Percentiles rank a stretch among this genome's conserved stretches.
phyloP scores from a whole-genome alignment of 208 protist genomes.

The Leishmania guyanensis region DNA sequence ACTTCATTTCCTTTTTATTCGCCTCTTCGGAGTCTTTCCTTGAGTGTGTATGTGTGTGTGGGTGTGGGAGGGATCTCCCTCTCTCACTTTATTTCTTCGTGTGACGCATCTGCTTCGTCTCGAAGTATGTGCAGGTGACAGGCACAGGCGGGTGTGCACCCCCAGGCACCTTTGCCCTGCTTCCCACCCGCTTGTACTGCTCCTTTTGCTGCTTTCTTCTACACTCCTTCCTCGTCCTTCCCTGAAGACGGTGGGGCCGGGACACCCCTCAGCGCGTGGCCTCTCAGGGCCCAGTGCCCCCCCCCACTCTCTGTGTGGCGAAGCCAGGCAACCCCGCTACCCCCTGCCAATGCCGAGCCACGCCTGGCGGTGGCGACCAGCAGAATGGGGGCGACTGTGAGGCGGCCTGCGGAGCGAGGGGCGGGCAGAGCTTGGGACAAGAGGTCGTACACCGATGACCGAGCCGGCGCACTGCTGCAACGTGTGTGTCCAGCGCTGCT shows the following conservation, averaged over 20 bases:
- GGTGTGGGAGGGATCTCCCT: not conserved
- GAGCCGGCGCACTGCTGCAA: not conserved
- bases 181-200: too few relatives aligned
- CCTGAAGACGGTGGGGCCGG: too few relatives aligned
- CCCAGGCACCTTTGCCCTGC: too few relatives aligned
- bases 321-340: too few relatives aligned
- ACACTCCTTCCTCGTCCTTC: too few relatives aligned
- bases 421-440: not conserved
- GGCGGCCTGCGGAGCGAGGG: not conserved
- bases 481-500: not conserved
- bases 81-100: not conserved
- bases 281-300: too few relatives aligned
- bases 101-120: not conserved
- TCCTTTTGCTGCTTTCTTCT: too few relatives aligned
- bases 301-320: too few relatives aligned
- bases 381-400: not conserved
- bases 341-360: too few relatives aligned
- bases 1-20: not conserved
- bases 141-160: too few relatives aligned
- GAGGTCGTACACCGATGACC: not conserved
- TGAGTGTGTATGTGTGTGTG: slow-evolving; percentile 2
- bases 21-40: not conserved
- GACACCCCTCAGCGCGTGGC: too few relatives aligned
- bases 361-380: not conserved
- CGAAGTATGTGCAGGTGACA: too few relatives aligned